Base-by-base conservation (phyloP, 1,139 yeast genomes). In the Saccharomyces hybrid region DNA sequence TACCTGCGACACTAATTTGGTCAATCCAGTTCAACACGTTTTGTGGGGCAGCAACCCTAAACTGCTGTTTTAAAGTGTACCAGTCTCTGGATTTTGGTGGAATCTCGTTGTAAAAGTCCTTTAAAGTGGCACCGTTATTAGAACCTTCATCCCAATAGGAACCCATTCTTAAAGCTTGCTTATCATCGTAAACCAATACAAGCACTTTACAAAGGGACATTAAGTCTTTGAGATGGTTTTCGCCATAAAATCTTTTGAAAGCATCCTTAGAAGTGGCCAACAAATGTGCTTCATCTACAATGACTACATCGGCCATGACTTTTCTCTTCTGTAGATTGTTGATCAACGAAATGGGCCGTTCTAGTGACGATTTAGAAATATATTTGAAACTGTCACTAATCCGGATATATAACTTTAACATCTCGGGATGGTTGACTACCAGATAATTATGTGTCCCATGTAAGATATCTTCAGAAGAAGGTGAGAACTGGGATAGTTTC, bases 351-450 rank as follows among this genome's bases (percentile, higher is more conserved):
- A 77, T 75, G 5, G 78, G 78, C 55, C 78, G 67, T 54, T 75
- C 76, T 23, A 74, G 54, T 13, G 74, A 72, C 1, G 69, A 58
- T 54, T 70, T 71, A 2, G 61, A 58, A 25, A 75, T 64, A 52
- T 72, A 73, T 23, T 67, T 62, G 52, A 72, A 74, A 27, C 68
- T 61, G 47, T 61, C 62, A 3, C 75, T 62, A n/a, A 74, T 70
- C 53, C 75, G 67, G 52, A 70, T 69, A 52, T 75, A 75, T 23
- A 75, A 56, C 58, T 74, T 73, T 47, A 75, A 57, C 78, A 75
- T 74, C 55, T 75, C 78, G 1, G 78, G 78, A 58, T 74, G 78
- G 51, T 75, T 75, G 0, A 75, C 78, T 3, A 74, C 68, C 19
- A 75, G 60, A 52, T 63, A 72, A 56, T 75, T 74, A 6, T 60